Base-by-base conservation (phyloP, 108 stramenopile genomes). In the Schizochytrium sp. region DNA sequence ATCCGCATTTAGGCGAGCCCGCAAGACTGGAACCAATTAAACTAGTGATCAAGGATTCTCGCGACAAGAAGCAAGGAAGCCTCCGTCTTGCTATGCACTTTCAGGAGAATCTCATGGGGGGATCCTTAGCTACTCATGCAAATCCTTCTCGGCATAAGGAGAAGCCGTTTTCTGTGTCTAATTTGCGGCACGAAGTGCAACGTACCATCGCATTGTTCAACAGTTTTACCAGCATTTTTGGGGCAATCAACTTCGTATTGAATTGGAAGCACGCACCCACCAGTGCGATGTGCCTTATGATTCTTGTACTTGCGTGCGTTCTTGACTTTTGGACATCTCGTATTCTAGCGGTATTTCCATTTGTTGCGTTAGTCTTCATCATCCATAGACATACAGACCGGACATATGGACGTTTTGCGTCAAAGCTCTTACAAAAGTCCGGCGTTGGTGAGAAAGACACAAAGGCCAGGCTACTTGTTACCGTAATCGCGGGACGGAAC, bases 371-470 rank as follows among this genome's bases (percentile, higher is more conserved):
- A n/a, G 55, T 83, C 10, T 83, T 55, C 76, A 83, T 83, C 40
- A 83, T 83, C 10, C 10, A 83, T 5, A 47, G 40, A 10, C 76
- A 83, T 28, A 38, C 47, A 40, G 76, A 83, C 76, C 45, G 76
- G 15, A 55, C 76, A 5, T 83, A 83, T 3, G 76, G 76, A 0
- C 76, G 76, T 5, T 83, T 83, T 28, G 76, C 76, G 15, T 83
- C 76, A 5, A 49, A 83, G 47, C 76, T 83, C 5, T 42, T 83
- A 42, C 76, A 83, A 1, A 83, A 83, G 47, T 83, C 76, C 28
- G 76, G 76, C 15, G 53, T 83, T 13, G 76, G 76, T n/a, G 76
- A 83, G 28, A 50, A 83, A 10, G 76, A 83, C 47, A 83, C 76
- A 5, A 83, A 83, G 76, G 76, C 76, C 8, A 2, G 76, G 5